Conservation (phyloP, 73 alveolate genomes). For the Paramecium primaurelia region DNA sequence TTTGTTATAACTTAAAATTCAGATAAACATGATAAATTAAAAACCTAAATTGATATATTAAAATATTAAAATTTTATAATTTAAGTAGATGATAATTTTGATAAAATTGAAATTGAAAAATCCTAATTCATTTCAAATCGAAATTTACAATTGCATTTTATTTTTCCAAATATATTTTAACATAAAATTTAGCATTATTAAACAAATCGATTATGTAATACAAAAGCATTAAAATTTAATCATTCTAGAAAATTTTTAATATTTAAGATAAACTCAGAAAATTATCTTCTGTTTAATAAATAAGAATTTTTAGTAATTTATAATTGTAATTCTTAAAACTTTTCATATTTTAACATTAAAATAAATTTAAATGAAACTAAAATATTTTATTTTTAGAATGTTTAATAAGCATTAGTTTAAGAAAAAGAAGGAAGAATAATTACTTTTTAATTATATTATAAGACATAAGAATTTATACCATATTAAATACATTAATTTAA, state of each 20-base stretch:
- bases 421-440: background rate
- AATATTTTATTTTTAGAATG: background rate
- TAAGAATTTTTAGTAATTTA: background rate
- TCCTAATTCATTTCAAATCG: background rate
- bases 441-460: background rate
- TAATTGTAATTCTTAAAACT: background rate
- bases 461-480: background rate
- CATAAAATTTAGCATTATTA: background rate
- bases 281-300: background rate
- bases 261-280: background rate
- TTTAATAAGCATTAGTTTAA: background rate
- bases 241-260: background rate
- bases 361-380: background rate
- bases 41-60: background rate
- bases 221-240: background rate
- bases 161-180: background rate
- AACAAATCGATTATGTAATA: background rate
- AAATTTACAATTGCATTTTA: background rate
- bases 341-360: background rate
- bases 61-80: background rate
- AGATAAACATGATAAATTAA: background rate
- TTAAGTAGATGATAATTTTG: background rate
- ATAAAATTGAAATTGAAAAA: background rate
- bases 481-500: background rate
- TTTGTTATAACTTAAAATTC: background rate